Base-by-base conservation (phyloP, 495 filamentous ascomycete genomes). In the Penicillium roqueforti region DNA sequence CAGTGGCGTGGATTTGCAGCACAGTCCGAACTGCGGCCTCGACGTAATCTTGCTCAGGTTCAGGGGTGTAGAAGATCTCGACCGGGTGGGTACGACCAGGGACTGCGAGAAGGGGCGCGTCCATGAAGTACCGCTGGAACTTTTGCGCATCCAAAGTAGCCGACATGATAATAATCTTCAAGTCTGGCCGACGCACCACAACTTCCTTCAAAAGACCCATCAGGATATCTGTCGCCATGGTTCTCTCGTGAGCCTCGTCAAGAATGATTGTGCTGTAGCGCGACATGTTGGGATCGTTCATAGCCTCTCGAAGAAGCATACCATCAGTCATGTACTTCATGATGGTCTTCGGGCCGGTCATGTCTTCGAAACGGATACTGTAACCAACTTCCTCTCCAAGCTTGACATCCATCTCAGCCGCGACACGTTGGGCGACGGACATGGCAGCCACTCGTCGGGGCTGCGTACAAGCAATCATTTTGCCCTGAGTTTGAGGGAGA, bases 321-420 rank as follows among this genome's bases (percentile, higher is more conserved):
- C 95, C 95, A 68, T 99, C 95, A 26, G 95, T 99, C 95, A 99
- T 97, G 76, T 99, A 99, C 76, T 97, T 99, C 44, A 99, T 76
- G 36, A 97, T 81, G 8, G 95, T 99, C 71, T 89, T 96, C 49
- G 83, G 80, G 39, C 89, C 80, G 0, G 95, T 97, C 73, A 85
- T 89, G 69, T 99, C 93, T 70, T 97, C 95, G 72, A 99, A 99
- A 73, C 95, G 91, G 62, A 99, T 97, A 70, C 87, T 97, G 77
- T 97, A 99, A 69, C 95, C 95, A 51, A 99, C 92, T 68, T 99
- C 95, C 54, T 97, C 87, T 41, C 95, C 95, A 23, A 99, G 76
- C 16, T 80, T 81, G 54, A 97, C 93, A 69, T 97, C 95, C 84
- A 97, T 85, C 71, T 99, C 95, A 62, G 92, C 80, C 18, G 95